Evolutionary conservation across 305 asterid genomes (phyloP).

Genomic region (Nicotiana rustica): DNA sequence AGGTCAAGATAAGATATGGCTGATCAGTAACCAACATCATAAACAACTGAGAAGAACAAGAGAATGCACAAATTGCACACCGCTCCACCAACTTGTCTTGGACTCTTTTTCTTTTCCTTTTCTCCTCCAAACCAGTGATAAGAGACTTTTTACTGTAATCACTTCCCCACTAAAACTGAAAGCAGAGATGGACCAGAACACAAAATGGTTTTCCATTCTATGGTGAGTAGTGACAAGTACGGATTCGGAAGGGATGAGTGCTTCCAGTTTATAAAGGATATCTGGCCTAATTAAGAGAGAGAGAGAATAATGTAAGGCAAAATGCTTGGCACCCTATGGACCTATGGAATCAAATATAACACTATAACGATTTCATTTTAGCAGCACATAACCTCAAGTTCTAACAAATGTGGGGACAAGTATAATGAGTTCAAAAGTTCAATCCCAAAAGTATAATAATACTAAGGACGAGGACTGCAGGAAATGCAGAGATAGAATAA

Average conservation of each 20-base stretch:
- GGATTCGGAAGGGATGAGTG: not conserved
- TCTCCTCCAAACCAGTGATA: not conserved
- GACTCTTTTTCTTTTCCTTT: not conserved
- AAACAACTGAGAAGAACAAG: slow-evolving; percentile 3
- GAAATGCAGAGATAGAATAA: slow-evolving; percentile 35
- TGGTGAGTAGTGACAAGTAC: not conserved
- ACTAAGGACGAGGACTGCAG: slow-evolving; percentile 34
- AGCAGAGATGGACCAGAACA: not conserved
- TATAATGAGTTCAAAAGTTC: slow-evolving; percentile 17
- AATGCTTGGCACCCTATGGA: slow-evolving; percentile 21
- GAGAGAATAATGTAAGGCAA: not conserved
- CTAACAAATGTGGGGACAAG: not conserved
- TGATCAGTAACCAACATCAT: not conserved
- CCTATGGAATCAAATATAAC: no score
- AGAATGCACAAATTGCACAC: not conserved
- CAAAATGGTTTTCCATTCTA: not conserved
- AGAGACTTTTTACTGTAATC: not conserved
- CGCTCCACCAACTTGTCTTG: not conserved
- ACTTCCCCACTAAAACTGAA: not conserved
- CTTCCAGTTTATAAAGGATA: slow-evolving; percentile 24
- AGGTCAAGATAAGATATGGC: slow-evolving; percentile 22
- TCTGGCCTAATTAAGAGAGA: slow-evolving; percentile 1
- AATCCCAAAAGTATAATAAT: not conserved
- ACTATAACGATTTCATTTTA: no score
- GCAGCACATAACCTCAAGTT: slow-evolving; percentile 13